A percentile compares a stretch with the other conserved stretches of the same genome.
These are phyloP conservation scores for Beauveria brongniartii DNA, from an alignment of 2,329 filamentous ascomycete species.

Conservation along the genomic window DNA sequence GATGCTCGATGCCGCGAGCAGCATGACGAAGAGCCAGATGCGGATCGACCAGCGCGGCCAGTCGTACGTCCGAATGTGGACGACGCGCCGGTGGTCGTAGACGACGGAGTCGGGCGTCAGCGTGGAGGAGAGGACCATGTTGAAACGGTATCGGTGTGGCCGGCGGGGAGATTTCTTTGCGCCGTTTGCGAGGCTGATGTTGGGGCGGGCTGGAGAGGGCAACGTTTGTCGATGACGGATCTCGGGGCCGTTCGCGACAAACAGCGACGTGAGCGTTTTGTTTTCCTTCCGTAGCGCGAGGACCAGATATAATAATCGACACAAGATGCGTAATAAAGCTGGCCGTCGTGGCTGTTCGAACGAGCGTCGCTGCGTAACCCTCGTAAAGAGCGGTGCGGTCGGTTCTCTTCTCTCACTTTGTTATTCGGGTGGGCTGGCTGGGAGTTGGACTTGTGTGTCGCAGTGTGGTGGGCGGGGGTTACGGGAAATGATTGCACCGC, in stretches of 20 bases:
- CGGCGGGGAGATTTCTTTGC: background rate
- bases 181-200: background rate
- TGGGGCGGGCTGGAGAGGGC: background rate
- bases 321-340: background rate
- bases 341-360: too few relatives aligned
- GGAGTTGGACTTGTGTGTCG: too few relatives aligned
- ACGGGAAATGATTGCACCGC: too few relatives aligned
- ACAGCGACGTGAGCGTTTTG: background rate
- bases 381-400: too few relatives aligned
- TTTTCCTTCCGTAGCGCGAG: background rate
- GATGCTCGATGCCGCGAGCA: slow-evolving; percentile 49
- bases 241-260: too few relatives aligned
- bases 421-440: too few relatives aligned
- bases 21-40: slow-evolving; percentile 59
- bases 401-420: too few relatives aligned
- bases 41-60: slow-evolving; percentile 62
- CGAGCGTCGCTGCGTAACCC: too few relatives aligned
- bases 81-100: slow-evolving; percentile 35
- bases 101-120: slow-evolving; percentile 33
- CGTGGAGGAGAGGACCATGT: slow-evolving; percentile 26
- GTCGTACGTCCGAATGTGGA: slow-evolving; percentile 51
- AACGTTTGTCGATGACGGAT: too few relatives aligned
- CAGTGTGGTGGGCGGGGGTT: too few relatives aligned
- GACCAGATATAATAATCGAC: background rate
- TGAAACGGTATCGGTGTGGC: background rate